Base-by-base conservation (phyloP, 805 yeast species). In the Komagataella ulmi region DNA sequence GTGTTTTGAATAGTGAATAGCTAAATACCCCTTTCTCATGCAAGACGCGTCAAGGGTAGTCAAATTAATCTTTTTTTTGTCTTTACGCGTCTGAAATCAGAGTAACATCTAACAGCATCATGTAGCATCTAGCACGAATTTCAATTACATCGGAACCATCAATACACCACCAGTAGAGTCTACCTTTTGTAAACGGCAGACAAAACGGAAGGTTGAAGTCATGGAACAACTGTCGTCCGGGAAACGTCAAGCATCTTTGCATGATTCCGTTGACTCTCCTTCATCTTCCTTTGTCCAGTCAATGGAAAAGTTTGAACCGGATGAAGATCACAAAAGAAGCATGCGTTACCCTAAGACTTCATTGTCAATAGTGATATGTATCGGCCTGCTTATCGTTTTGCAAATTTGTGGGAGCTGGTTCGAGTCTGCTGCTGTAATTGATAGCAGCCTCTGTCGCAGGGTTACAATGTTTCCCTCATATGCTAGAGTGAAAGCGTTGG, bases 401-500 rank as follows among this genome's bases (percentile, higher is more conserved):
- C 47, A 62, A 10, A 65, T 66, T 17, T 58, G 61, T 1, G 58
- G 56, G 36, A 59, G 67, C 45, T 68, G 66, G 50, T 49, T 55
- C 5, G 54, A 59, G 49, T 53, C 55, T 14, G 62, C 67, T 10
- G 59, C 59, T 4, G 81, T 10, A 30, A 10, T 30, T 30, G 40
- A 30, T 6, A 30, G 40, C 8, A 14, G 14, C 14, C 48, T 53
- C 48, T 89, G 97, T 62, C 69, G 81, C 45, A 69, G 81, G 54
- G 82, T 88, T 6, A 83, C 74, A 62, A 89, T 89, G 96, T 79
- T 75, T 49, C 96, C 96, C 1, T 79, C 90, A 1, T 89, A 88
- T 60, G 90, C 91, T 8, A 73, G 82, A 56, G 75, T 89, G 45
- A 69, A 72, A 55, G 86, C 83, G 3, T 86, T 90, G 61, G 93